phyloP scores from a whole-genome alignment of 1,139 yeast species.

The Yamadazyma sp. region DNA sequence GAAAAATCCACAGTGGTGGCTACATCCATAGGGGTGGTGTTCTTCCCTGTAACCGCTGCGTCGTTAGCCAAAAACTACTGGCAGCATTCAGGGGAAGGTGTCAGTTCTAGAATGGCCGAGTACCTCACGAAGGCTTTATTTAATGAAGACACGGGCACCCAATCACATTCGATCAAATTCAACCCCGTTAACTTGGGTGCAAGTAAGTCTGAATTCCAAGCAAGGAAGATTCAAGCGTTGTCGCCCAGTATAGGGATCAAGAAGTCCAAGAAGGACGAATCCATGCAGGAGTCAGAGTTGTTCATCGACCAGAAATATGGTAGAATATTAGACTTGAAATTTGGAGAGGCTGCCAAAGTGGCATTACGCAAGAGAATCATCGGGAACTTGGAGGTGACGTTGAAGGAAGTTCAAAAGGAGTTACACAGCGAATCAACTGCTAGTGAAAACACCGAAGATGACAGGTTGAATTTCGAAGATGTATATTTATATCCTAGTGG shows the following conservation, averaged over 20 bases:
- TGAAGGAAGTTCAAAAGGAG: constrained; percentile 18
- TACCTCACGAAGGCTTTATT: constrained; percentile 69
- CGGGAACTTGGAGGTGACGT: constrained; percentile 40
- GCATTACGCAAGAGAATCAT: constrained; percentile 77
- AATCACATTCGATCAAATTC: constrained; percentile 11
- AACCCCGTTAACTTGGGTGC: constrained; percentile 16
- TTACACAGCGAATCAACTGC: not conserved
- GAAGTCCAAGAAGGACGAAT: constrained; percentile 27
- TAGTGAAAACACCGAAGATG: constrained; percentile 14
- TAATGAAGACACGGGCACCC: constrained; percentile 20
- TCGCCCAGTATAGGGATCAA: constrained; percentile 22
- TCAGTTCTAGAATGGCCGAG: constrained; percentile 87
- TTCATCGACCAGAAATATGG: constrained; percentile 91
- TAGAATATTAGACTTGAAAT: constrained; percentile 76
- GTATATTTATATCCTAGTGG: constrained; percentile 88
- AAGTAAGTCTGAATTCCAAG: constrained; percentile 39
- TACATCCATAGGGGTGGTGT: constrained; percentile 72
- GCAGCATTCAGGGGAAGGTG: constrained; percentile 97
- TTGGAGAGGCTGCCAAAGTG: constrained; percentile 71
- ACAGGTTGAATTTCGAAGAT: constrained; percentile 49
- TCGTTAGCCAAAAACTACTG: constrained; percentile 80
- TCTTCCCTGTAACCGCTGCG: constrained; percentile 60
- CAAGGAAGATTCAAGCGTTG: constrained; percentile 34
- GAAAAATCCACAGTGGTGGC: constrained; percentile 62
- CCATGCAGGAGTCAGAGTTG: constrained; percentile 57